These are phyloP conservation scores for Cucurbita argyrosperma DNA, from an alignment of 306 rosid species.

Conservation along the genomic window DNA sequence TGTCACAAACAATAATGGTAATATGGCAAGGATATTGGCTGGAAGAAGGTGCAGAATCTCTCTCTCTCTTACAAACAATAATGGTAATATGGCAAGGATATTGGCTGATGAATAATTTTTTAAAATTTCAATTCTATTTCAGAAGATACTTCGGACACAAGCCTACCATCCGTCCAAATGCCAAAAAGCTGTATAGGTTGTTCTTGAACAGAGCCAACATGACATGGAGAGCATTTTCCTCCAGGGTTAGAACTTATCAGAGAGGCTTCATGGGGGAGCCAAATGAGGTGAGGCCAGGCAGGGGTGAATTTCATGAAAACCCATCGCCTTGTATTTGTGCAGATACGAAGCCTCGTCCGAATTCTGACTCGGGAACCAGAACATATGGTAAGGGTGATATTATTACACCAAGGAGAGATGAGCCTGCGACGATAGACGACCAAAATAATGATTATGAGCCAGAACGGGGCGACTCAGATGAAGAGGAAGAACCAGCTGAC, in stretches of 20 bases:
- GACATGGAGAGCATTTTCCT: slow-evolving; percentile 89
- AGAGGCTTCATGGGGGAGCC: slow-evolving; percentile 96
- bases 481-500: slow-evolving; percentile 56
- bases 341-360: slow-evolving; percentile 39
- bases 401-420: slow-evolving; percentile 24
- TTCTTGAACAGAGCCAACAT: slow-evolving; percentile 51
- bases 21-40: slow-evolving; percentile 94
- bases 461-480: slow-evolving; percentile 52
- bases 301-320: slow-evolving; percentile 96
- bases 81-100: slow-evolving; percentile 96
- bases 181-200: slow-evolving; percentile 70
- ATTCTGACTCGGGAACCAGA: slow-evolving; percentile 24
- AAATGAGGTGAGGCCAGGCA: slow-evolving; percentile 78
- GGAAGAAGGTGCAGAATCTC: slow-evolving; percentile 59
- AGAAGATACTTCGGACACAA: slow-evolving; percentile 98
- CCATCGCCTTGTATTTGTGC: slow-evolving; percentile 88
- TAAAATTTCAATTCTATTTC: slow-evolving; percentile 15
- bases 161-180: slow-evolving; percentile 97
- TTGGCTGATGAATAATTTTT: slow-evolving; percentile 34
- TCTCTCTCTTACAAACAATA: slow-evolving; percentile 48
- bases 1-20: slow-evolving; percentile 96
- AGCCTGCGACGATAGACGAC: slow-evolving; percentile 19
- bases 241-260: slow-evolving; percentile 58
- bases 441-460: slow-evolving; percentile 38
- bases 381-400: slow-evolving; percentile 37